Percentiles rank a stretch among this genome's conserved stretches.
These are phyloP conservation scores for Colletotrichum spinosum DNA, from an alignment of 2,329 filamentous ascomycete genomes.

Conservation along the genomic window DNA sequence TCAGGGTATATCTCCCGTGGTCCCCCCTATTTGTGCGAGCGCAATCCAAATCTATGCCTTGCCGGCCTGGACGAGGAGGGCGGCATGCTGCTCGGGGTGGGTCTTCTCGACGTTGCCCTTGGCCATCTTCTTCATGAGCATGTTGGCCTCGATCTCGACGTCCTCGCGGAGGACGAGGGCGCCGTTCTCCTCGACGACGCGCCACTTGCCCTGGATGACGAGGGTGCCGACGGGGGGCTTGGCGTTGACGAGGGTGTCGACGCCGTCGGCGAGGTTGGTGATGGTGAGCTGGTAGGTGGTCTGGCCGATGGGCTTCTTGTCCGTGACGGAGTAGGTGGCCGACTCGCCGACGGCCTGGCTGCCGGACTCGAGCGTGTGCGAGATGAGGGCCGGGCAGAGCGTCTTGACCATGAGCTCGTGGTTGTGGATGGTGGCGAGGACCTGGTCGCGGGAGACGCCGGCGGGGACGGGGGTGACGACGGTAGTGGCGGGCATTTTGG, in stretches of 20 bases:
- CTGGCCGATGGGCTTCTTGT: constrained; percentile 38
- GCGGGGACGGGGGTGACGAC: constrained; percentile 33
- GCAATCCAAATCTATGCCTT: constrained; percentile 24
- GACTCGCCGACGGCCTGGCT: constrained; percentile 25
- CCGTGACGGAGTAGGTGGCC: constrained; percentile 35
- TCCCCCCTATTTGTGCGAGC: constrained; percentile 3
- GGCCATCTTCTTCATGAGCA: constrained; percentile 38
- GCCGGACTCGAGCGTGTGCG: constrained; percentile 33
- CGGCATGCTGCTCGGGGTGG: constrained; percentile 34
- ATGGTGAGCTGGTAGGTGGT: constrained; percentile 37
- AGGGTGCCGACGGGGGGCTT: constrained; percentile 36
- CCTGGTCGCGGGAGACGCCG: constrained; percentile 24
- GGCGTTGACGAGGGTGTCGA: constrained; percentile 35
- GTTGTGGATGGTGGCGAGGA: constrained; percentile 33
- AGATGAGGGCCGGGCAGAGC: constrained; percentile 34
- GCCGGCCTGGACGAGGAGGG: constrained; percentile 33
- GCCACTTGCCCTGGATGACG: constrained; percentile 34
- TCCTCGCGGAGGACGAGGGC: constrained; percentile 34
- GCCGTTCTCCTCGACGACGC: constrained; percentile 21
- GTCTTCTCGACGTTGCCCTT: constrained; percentile 37
- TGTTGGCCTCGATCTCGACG: constrained; percentile 35
- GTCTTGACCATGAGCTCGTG: constrained; percentile 38
- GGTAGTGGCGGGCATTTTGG: constrained; percentile 28
- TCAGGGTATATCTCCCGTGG: constrained; percentile 2
- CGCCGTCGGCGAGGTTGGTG: constrained; percentile 35